Conservation (phyloP, 192 early-diverging fungal genomes). For the Podila verticillata region DNA sequence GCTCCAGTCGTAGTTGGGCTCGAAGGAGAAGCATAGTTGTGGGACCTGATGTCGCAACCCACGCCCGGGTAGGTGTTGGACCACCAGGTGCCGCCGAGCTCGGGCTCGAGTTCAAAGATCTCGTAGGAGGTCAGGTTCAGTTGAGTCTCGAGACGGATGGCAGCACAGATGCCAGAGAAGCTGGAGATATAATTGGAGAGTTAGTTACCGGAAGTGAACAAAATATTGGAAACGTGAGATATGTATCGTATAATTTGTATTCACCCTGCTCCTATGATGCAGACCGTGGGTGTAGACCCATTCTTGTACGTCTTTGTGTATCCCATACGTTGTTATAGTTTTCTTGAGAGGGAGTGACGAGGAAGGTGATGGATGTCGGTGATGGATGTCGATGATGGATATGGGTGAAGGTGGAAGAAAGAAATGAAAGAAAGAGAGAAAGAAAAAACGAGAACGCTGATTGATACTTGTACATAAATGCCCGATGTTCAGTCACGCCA, state of each 20-base stretch:
- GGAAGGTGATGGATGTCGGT: neutral
- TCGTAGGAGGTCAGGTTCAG: constrained; percentile 49
- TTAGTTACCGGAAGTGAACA: neutral
- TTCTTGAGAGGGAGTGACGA: neutral
- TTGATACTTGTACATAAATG: no score
- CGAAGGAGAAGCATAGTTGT: constrained; percentile 52
- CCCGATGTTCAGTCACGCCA: no score
- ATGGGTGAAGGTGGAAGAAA: neutral
- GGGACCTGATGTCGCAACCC: constrained; percentile 62
- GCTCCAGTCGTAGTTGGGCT: constrained; percentile 59
- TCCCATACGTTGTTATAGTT: constrained; percentile 3
- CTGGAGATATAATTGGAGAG: constrained; percentile 13
- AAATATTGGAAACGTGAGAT: neutral
- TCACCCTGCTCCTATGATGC: constrained; percentile 59
- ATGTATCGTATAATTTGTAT: neutral
- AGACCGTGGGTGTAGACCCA: constrained; percentile 40
- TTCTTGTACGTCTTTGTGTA: constrained; percentile 49
- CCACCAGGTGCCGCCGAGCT: constrained; percentile 66
- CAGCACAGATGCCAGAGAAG: constrained; percentile 62
- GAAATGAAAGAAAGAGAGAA: neutral
- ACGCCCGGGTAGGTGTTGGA: constrained; percentile 59
- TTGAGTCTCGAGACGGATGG: constrained; percentile 57
- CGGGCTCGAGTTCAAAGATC: constrained; percentile 55
- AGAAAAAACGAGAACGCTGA: neutral
- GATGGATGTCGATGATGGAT: neutral